These are phyloP conservation scores for Auxenochlorella pyrenoidosa DNA, from an alignment of 139 green algal species.

Conservation along the genomic window DNA sequence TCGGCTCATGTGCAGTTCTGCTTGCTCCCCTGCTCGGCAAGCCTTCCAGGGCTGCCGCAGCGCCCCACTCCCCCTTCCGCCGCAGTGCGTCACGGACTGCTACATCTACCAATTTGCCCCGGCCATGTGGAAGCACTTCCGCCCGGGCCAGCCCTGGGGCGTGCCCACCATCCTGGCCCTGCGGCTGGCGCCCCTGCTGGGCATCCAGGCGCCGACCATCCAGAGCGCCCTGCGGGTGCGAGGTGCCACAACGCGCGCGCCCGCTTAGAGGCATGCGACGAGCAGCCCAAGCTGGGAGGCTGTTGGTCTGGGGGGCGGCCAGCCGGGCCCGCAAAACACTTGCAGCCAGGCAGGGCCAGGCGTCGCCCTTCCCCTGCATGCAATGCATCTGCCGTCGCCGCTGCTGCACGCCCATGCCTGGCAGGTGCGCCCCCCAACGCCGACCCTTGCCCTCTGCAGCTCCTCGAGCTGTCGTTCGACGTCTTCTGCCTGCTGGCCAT, in stretches of 20 bases:
- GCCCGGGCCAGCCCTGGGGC: not conserved
- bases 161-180: not conserved
- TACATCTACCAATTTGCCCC: not conserved
- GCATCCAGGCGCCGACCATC: not conserved
- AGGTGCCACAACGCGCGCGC: not conserved
- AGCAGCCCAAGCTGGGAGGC: not conserved
- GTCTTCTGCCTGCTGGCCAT: not conserved
- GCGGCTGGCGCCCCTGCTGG: not conserved
- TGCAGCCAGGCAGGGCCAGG: too few relatives aligned
- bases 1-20: too few relatives aligned
- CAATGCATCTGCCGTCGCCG: not conserved
- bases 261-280: too few relatives aligned
- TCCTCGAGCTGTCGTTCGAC: not conserved
- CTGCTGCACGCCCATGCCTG: not conserved
- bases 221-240: not conserved
- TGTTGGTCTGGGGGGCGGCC: too few relatives aligned
- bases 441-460: not conserved
- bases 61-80: not conserved
- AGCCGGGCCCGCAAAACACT: too few relatives aligned
- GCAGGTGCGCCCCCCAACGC: not conserved
- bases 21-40: not conserved
- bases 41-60: not conserved
- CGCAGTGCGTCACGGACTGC: not conserved
- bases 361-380: too few relatives aligned
- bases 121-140: not conserved